A percentile compares a stretch with the other conserved stretches of the same genome.
phyloP scores from a whole-genome alignment of 352 stramenopile genomes.

The Paralagenidium karlingii region DNA sequence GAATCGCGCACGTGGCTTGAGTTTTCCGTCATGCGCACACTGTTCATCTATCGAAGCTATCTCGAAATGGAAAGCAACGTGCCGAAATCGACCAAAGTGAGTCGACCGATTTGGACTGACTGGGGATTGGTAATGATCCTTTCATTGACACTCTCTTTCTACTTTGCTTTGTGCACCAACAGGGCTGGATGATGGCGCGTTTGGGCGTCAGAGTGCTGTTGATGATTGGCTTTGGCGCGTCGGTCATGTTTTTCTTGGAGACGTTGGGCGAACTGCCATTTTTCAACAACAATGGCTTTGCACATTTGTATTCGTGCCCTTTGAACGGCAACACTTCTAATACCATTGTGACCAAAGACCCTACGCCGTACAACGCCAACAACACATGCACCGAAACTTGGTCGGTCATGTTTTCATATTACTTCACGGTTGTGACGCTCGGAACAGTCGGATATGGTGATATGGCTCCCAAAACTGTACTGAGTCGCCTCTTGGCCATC shows the following conservation, averaged over 20 bases:
- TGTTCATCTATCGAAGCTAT: slow-evolving; percentile 76
- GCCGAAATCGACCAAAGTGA: slow-evolving; percentile 32
- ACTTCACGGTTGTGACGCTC: slow-evolving; percentile 83
- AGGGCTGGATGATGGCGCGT: slow-evolving; percentile 73
- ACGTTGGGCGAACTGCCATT: slow-evolving; percentile 75
- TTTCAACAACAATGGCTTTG: slow-evolving; percentile 66
- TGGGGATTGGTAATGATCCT: too few relatives aligned
- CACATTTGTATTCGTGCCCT: slow-evolving; percentile 58
- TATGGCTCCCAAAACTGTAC: slow-evolving; percentile 68
- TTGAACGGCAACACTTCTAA: slow-evolving; percentile 17
- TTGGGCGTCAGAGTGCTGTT: slow-evolving; percentile 70
- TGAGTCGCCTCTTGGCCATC: slow-evolving; percentile 72
- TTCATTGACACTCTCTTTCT: too few relatives aligned
- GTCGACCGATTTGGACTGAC: too few relatives aligned
- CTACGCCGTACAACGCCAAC: slow-evolving; percentile 8
- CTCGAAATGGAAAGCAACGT: slow-evolving; percentile 75
- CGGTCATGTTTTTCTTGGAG: slow-evolving; percentile 80
- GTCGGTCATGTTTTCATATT: slow-evolving; percentile 84
- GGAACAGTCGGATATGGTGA: slow-evolving; percentile 82
- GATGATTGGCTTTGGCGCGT: slow-evolving; percentile 69
- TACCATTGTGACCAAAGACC: slow-evolving; percentile 20
- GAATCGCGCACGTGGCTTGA: slow-evolving; percentile 66
- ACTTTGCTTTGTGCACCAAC: too few relatives aligned
- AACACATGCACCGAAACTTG: slow-evolving; percentile 51
- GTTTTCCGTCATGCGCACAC: slow-evolving; percentile 72